Percentiles rank a stretch among this genome's conserved stretches.
Evolutionary conservation across 2,329 filamentous ascomycete species (phyloP).

Genomic region (Nemania sp.): DNA sequence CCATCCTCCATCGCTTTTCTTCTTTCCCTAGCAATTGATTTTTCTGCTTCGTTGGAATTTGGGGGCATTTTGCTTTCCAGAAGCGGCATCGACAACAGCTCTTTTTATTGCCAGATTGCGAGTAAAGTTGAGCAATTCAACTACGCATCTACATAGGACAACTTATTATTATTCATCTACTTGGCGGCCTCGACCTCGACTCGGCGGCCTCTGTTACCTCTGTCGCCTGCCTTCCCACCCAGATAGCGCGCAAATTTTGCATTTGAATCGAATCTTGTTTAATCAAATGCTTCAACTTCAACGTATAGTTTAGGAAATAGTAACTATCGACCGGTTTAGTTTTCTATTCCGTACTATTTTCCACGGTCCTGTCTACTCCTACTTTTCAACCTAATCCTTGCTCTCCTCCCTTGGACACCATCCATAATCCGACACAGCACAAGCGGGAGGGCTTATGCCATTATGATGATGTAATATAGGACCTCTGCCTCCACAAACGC

Average conservation of each 20-base stretch:
- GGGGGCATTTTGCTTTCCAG: not conserved
- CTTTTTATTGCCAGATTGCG: not conserved
- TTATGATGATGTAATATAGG: constrained; percentile 28
- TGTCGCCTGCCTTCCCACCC: not conserved
- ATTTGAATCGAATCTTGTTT: constrained; percentile 21
- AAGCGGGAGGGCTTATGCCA: constrained; percentile 8
- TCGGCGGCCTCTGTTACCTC: constrained; percentile 2
- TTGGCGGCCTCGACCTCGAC: constrained; percentile 17
- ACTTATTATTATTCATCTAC: constrained; percentile 7
- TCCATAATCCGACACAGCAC: constrained; percentile 2
- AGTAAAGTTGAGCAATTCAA: constrained; percentile 2
- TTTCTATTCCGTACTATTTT: not conserved
- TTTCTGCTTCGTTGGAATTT: constrained; percentile 15
- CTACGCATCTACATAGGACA: not conserved
- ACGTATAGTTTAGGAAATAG: constrained; percentile 7
- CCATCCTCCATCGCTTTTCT: not conserved
- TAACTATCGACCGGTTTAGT: not conserved
- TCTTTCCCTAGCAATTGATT: not conserved
- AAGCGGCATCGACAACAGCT: constrained; percentile 17
- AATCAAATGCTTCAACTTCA: constrained; percentile 10
- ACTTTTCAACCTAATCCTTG: not conserved
- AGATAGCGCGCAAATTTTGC: not conserved
- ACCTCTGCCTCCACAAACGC: not conserved
- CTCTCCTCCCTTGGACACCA: not conserved
- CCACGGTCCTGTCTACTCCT: not conserved